Evolutionary conservation across 179 eudicot species (phyloP).

Genomic region (Sideroxylon spinosum): DNA sequence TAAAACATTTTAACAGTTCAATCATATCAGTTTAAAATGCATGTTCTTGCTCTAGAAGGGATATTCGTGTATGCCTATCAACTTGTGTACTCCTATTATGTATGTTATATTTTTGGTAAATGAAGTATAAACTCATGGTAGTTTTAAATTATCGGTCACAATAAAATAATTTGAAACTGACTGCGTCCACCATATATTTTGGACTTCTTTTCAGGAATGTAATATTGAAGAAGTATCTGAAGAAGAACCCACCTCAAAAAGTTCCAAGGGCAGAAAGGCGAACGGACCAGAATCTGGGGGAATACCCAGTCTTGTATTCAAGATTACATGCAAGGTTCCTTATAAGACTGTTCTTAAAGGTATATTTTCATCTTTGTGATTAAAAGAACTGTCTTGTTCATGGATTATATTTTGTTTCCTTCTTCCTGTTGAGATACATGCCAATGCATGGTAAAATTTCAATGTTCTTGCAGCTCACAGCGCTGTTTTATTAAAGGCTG

Average conservation of each 20-base stretch:
- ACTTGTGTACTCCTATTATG: background rate
- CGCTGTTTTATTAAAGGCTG: conserved; percentile 87
- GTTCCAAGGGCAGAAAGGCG: conserved; percentile 86
- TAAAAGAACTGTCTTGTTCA: background rate
- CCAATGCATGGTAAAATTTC: conserved; percentile 7
- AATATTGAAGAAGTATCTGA: conserved; percentile 77
- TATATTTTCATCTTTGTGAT: conserved; percentile 17
- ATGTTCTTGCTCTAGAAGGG: no score
- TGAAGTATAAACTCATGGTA: no score
- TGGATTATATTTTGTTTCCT: conserved; percentile 7
- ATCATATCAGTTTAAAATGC: background rate
- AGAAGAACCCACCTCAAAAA: conserved; percentile 74
- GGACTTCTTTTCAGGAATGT: conserved; percentile 72
- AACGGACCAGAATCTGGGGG: conserved; percentile 68
- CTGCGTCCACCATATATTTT: conserved; percentile 13
- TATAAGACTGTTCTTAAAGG: conserved; percentile 98
- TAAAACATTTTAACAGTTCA: background rate
- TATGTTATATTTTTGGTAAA: background rate
- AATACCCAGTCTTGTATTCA: conserved; percentile 63
- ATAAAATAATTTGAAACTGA: background rate
- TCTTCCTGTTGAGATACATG: conserved; percentile 6
- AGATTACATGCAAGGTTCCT: conserved; percentile 84
- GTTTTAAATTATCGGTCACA: background rate
- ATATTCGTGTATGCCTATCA: background rate
- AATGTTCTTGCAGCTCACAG: conserved; percentile 74